A percentile compares a stretch with the other conserved stretches of the same genome.
These are phyloP conservation scores for Claviceps sp. DNA, from an alignment of 2,329 filamentous ascomycete species.

Conservation along the genomic window DNA sequence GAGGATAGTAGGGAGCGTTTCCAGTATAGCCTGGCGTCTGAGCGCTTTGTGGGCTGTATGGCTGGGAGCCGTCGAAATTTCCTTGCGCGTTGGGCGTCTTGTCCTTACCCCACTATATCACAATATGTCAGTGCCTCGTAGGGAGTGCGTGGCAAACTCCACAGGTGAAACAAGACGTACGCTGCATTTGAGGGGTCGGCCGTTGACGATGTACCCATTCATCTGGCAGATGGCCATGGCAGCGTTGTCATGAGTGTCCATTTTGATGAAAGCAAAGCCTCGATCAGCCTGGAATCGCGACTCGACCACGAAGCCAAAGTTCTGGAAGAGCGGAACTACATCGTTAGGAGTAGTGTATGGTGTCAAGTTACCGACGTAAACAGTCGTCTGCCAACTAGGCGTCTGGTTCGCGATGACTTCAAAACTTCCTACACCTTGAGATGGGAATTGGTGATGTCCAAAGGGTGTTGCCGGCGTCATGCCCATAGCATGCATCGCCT, in stretches of 20 bases:
- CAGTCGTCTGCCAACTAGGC: slow-evolving; percentile 94
- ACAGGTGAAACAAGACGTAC: slow-evolving; percentile 45
- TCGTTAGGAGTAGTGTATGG: slow-evolving; percentile 96
- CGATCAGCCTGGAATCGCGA: slow-evolving; percentile 96
- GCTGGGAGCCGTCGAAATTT: slow-evolving; percentile 63
- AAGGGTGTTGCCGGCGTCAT: slow-evolving; percentile 96
- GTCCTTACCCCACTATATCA: slow-evolving; percentile 87
- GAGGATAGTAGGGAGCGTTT: slow-evolving; percentile 81
- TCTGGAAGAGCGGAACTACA: slow-evolving; percentile 94
- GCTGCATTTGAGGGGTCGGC: slow-evolving; percentile 93
- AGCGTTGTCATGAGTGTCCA: slow-evolving; percentile 96
- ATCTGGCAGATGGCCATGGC: slow-evolving; percentile 97
- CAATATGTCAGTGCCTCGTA: not conserved
- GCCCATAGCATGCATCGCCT: slow-evolving; percentile 93
- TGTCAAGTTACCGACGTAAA: slow-evolving; percentile 94
- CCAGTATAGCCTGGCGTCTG: slow-evolving; percentile 62
- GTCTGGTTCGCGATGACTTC: slow-evolving; percentile 95
- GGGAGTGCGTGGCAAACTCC: slow-evolving; percentile 1
- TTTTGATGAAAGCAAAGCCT: slow-evolving; percentile 97
- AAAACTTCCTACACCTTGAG: slow-evolving; percentile 91
- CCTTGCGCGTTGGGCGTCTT: slow-evolving; percentile 61
- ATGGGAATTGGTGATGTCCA: slow-evolving; percentile 94
- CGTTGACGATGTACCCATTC: slow-evolving; percentile 96
- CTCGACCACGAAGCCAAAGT: slow-evolving; percentile 95
- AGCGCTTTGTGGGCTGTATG: slow-evolving; percentile 60